Evolutionary conservation across 2,329 filamentous ascomycete species (phyloP).

Genomic region (Xylariaceae sp.): DNA sequence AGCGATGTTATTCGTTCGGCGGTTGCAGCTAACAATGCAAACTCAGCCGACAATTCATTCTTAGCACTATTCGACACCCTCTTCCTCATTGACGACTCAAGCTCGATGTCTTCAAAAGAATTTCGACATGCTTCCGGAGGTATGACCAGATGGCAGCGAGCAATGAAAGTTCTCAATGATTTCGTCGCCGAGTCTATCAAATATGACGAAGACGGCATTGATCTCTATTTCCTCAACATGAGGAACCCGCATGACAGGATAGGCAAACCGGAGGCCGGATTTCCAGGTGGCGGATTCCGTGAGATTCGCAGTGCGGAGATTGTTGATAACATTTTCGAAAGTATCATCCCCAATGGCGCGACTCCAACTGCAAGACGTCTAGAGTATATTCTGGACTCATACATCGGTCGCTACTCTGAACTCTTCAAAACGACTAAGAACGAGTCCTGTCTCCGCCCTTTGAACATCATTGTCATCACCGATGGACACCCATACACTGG

Average conservation of each 20-base stretch:
- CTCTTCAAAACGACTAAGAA: conserved; percentile 31
- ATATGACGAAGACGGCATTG: conserved; percentile 80
- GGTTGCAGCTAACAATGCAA: conserved; percentile 4
- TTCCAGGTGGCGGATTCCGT: conserved; percentile 53
- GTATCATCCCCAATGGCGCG: conserved; percentile 57
- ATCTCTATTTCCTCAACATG: conserved; percentile 88
- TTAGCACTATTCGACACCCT: conserved; percentile 78
- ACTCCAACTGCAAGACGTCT: conserved; percentile 76
- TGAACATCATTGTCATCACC: conserved; percentile 92
- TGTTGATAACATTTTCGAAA: conserved; percentile 68
- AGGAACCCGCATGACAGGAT: conserved; percentile 31
- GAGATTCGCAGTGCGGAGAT: conserved; percentile 56
- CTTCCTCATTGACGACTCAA: conserved; percentile 89
- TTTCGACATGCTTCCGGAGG: neutral
- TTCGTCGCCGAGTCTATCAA: conserved; percentile 76
- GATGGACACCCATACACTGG: conserved; percentile 76
- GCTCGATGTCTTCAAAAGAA: conserved; percentile 73
- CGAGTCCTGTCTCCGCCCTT: conserved; percentile 58
- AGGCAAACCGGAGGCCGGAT: conserved; percentile 31
- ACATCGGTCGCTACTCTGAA: conserved; percentile 55
- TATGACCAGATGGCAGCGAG: neutral
- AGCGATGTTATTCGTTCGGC: conserved; percentile 1
- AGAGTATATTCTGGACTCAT: conserved; percentile 67
- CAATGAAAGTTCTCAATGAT: neutral
- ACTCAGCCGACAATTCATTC: conserved; percentile 47